Evolutionary conservation across 352 stramenopile species (phyloP), one percentile per base, ranked within the genome.

Genomic region (Globisporangium iwayamae): DNA sequence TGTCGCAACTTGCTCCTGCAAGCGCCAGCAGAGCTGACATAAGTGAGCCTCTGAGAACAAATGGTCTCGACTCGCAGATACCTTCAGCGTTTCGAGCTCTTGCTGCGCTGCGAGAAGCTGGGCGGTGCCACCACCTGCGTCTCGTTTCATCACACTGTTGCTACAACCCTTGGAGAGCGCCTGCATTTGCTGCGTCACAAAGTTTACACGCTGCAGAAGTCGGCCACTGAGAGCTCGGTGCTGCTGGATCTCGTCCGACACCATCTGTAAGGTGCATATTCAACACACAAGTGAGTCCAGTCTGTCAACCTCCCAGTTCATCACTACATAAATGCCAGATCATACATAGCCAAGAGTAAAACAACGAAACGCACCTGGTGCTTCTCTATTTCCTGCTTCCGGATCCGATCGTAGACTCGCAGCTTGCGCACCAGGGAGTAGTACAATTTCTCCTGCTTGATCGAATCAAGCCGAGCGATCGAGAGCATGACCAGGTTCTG

Each of bases 401-500:
- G 51, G 3, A 79, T 75, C 16, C 53, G 52, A 45, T 81, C 74
- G 9, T 75, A 71, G 1, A 73, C 67, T 1, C 34, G 48, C 18
- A 74, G 48, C 18, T 76, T 78, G 0, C 69, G 63, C 28, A 39
- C 38, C 3, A 81, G 45, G 0, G 34, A 36, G 39, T 75, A 64
- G 38, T 50, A 58, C 47, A 48, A 58, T 51, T 79, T 81, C 25
- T 70, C 55, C 51, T 81, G 74, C 41, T 75, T 81, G 65, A 79
- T 77, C 56, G 63, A 59, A 53, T 81, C 69, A 22, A 81, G 52
- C 11, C 74, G 61, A 10, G 74, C 68, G n/a, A 81, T 79, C 0
- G 68, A 73, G 18, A 81, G 61, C 53, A 79, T 69, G 2, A 81
- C 64, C 4, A 81, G 60, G 2, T 39, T 62, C 55, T 75, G 65